These are phyloP conservation scores for Mycena floridula DNA, from an alignment of 768 basidiomycete genomes.

Conservation along the genomic window DNA sequence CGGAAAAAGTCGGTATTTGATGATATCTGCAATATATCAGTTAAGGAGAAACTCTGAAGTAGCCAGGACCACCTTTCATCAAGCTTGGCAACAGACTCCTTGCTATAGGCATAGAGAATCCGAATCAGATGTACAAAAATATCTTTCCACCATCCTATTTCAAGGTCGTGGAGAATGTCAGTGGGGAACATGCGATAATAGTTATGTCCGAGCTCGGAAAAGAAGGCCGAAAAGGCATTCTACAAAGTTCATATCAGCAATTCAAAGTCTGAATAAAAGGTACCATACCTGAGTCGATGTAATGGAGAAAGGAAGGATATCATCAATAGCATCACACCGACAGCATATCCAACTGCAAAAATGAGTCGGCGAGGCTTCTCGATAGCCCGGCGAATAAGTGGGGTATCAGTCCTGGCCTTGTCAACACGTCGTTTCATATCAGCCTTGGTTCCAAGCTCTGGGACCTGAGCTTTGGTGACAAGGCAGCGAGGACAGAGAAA, in stretches of 20 bases:
- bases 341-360: constrained; percentile 6
- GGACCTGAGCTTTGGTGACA: constrained; percentile 5
- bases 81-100: constrained; percentile 5
- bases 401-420: constrained; percentile 1
- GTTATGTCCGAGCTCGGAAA: constrained; percentile 8
- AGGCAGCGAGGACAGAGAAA: constrained; percentile 18
- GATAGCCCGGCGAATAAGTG: not conserved
- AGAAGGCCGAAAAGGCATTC: constrained; percentile 21
- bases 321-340: constrained; percentile 2
- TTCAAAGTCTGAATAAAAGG: not conserved
- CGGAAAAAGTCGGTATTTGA: constrained; percentile 3
- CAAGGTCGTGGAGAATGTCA: constrained; percentile 18
- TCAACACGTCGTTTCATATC: constrained; percentile 5
- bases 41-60: not conserved
- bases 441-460: constrained; percentile 4
- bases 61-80: constrained; percentile 9
- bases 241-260: constrained; percentile 6
- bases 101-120: constrained; percentile 11
- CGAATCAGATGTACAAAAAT: constrained; percentile 16
- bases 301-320: constrained; percentile 6
- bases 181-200: constrained; percentile 10
- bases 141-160: constrained; percentile 18
- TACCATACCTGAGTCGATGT: constrained; percentile 10
- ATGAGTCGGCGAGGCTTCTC: constrained; percentile 2
- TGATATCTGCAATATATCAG: constrained; percentile 1